phyloP scores from a whole-genome alignment of 2,329 filamentous ascomycete species.

The Colletotrichum sp. region DNA sequence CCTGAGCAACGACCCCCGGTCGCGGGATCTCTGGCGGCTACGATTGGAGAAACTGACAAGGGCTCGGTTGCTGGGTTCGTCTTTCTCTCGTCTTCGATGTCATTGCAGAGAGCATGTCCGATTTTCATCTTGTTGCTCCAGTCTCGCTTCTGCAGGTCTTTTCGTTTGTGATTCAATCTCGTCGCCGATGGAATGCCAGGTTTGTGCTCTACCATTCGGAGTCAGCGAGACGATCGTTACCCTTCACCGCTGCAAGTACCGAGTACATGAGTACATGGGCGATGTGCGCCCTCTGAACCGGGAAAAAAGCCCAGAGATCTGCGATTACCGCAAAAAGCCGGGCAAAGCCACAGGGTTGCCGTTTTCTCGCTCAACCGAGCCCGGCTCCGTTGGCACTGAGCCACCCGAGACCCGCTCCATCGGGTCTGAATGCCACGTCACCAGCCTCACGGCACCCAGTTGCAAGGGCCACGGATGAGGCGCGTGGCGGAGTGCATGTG shows the following conservation, averaged over 20 bases:
- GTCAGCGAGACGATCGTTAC: constrained; percentile 18
- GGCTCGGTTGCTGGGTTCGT: background rate
- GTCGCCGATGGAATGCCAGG: background rate
- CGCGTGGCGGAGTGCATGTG: constrained; percentile 23
- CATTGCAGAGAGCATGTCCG: background rate
- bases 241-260: constrained; percentile 16
- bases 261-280: background rate
- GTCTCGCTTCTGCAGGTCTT: background rate
- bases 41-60: constrained; percentile 32
- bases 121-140: background rate
- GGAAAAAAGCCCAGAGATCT: constrained; percentile 10
- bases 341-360: constrained; percentile 8
- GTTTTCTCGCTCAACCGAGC: background rate
- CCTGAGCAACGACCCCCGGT: constrained; percentile 28
- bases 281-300: background rate
- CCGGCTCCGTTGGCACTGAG: constrained; percentile 3
- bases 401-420: constrained; percentile 12
- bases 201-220: background rate
- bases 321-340: background rate
- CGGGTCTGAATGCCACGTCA: constrained; percentile 21
- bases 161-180: background rate
- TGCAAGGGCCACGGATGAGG: constrained; percentile 12
- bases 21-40: constrained; percentile 34
- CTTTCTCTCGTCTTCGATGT: background rate
- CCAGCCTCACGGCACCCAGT: constrained; percentile 18